Evolutionary conservation across 2,329 filamentous ascomycete species (phyloP).

Genomic region (Fusarium nurragi): DNA sequence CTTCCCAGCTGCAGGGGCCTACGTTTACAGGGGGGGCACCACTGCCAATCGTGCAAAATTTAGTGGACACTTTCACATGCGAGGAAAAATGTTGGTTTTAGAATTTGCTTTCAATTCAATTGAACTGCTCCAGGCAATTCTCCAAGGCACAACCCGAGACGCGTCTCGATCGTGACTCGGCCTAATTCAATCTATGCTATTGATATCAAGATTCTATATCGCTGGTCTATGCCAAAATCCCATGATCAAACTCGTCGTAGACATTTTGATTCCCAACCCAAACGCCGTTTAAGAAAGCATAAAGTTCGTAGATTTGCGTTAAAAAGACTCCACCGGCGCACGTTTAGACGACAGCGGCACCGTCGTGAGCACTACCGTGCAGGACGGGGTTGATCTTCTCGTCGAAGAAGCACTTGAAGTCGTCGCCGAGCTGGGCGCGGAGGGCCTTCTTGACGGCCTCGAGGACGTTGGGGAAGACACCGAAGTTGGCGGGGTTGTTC

Average conservation of each 20-base stretch:
- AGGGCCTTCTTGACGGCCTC: conserved; percentile 72
- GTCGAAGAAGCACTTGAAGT: conserved; percentile 79
- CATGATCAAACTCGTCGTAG: conserved; percentile 29
- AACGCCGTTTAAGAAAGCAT: conserved; percentile 19
- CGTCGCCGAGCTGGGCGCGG: conserved; percentile 74
- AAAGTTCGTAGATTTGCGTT: conserved; percentile 16
- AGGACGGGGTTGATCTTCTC: conserved; percentile 75
- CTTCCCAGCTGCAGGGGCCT: too few relatives aligned
- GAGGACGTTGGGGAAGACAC: conserved; percentile 77
- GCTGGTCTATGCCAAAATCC: conserved; percentile 36
- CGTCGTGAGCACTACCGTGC: conserved; percentile 51
- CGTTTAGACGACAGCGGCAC: conserved; percentile 36
- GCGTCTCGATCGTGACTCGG: not conserved
- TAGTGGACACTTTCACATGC: not conserved
- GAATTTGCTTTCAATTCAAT: conserved; percentile 39
- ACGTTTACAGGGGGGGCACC: too few relatives aligned
- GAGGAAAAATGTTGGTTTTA: not conserved
- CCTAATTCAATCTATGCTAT: conserved; percentile 33
- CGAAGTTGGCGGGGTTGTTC: conserved; percentile 80
- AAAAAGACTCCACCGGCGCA: not conserved
- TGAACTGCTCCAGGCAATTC: conserved; percentile 37
- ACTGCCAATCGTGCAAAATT: not conserved
- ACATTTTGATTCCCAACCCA: conserved; percentile 23
- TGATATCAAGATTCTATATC: conserved; percentile 40
- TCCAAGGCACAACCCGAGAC: not conserved